Evolutionary conservation across 2,329 filamentous ascomycete species (phyloP), one percentile per base, ranked within the genome.

Genomic region (Beauveria brongniartii): DNA sequence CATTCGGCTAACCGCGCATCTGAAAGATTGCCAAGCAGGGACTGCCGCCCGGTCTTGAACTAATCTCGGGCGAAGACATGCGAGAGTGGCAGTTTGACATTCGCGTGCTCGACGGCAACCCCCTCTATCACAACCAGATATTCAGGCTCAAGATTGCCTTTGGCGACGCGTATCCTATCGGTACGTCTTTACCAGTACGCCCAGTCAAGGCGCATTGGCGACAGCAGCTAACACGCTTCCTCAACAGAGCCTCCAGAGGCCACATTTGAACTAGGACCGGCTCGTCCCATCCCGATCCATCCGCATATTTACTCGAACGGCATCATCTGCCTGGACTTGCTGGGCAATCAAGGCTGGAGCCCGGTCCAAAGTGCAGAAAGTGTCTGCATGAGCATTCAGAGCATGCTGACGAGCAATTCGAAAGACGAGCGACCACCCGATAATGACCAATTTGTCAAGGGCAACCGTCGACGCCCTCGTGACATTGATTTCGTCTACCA

Each of bases 291-390:
- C 68, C 94, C 94, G 1, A 92, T 96, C 73, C 94, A 99, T 70
- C 94, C 94, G 3, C 94, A 99, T 77, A 90, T 99, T 74, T 99
- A 99, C 78, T 94, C 90, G 68, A 99, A 99, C 74, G 94, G 94
- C 68, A 96, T 97, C 73, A 99, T 99, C 71, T 99, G 94, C 70
- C 88, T 99, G 54, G 94, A 99, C 69, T 83, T 99, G 1, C 85
- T 99, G 9, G 91, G 91, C 57, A 80, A 83, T 10, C 87, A 91
- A 65, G 94, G 94, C 61, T 99, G 94, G 94, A 94, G 89, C 53
- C 94, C 94, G 0, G 93, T 99, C 0, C 94, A 99, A 72, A 97
- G 93, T 62, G 94, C 97, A 9, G 93, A 97, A 78, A 96, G 90
- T 69, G 87, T 99, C 28, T 97, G 92, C 78, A 94, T 99, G 84